phyloP scores from a whole-genome alignment of 768 basidiomycete species.

The Sistotremastrum suecicum region DNA sequence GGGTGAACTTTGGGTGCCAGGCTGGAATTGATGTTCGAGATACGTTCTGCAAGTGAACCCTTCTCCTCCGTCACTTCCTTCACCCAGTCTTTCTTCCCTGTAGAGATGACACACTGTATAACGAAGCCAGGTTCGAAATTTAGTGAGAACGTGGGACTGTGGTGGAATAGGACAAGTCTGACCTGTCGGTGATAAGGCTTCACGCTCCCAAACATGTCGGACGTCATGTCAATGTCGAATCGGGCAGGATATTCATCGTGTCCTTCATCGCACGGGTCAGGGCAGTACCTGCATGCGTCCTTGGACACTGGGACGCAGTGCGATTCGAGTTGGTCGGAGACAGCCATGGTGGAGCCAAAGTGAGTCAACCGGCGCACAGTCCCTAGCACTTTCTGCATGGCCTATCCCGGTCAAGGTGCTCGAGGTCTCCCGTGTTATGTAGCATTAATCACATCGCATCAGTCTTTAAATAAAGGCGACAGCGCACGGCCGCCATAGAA shows the following conservation, averaged over 20 bases:
- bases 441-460: too few species aligned
- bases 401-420: too few species aligned
- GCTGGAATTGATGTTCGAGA: constrained; percentile 17
- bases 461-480: too few species aligned
- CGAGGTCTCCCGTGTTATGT: too few species aligned
- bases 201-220: constrained; percentile 73
- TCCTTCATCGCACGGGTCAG: constrained; percentile 66
- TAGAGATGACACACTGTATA: constrained; percentile 70
- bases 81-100: constrained; percentile 83
- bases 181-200: constrained; percentile 79
- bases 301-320: constrained; percentile 50
- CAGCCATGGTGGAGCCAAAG: too few species aligned
- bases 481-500: too few species aligned
- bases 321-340: constrained; percentile 37
- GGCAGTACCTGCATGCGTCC: constrained; percentile 59
- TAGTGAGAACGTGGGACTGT: constrained; percentile 4
- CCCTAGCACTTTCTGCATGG: too few species aligned
- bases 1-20: constrained; percentile 4
- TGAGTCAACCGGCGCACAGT: too few species aligned
- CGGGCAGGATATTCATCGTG: constrained; percentile 62
- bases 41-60: constrained; percentile 53
- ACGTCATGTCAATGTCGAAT: constrained; percentile 67
- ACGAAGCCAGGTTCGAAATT: background rate
- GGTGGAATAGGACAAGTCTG: constrained; percentile 6
- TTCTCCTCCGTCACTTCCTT: constrained; percentile 60